Evolutionary conservation across 306 rosid species (phyloP).

Genomic region (Cucurbita maxima): DNA sequence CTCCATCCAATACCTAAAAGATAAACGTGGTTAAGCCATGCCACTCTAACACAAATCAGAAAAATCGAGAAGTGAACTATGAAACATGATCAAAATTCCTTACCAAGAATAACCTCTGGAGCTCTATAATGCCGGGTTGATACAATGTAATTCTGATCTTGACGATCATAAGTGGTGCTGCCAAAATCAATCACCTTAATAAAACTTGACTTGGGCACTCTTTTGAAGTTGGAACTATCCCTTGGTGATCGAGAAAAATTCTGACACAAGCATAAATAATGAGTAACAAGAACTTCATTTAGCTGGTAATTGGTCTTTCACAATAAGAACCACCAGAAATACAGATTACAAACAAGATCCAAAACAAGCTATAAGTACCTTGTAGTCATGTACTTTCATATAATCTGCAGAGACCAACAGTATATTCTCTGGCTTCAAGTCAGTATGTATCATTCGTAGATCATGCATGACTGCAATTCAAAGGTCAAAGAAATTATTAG

Average conservation of each 20-base stretch:
- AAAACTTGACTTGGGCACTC: constrained; percentile 79
- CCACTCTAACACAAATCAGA: background rate
- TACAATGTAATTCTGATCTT: constrained; percentile 75
- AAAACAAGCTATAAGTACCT: constrained; percentile 8
- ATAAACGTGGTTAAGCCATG: background rate
- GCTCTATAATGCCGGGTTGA: constrained; percentile 96
- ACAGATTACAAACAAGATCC: background rate
- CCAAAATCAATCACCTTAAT: constrained; percentile 98
- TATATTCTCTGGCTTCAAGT: constrained; percentile 87
- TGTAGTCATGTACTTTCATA: constrained; percentile 62
- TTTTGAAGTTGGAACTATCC: constrained; percentile 49
- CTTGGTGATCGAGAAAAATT: constrained; percentile 62
- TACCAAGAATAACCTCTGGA: constrained; percentile 95
- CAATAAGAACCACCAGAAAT: background rate
- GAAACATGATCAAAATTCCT: background rate
- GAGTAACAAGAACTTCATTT: background rate
- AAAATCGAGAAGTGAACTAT: background rate
- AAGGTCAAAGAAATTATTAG: background rate
- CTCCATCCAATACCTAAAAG: constrained; percentile 82
- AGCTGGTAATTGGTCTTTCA: background rate
- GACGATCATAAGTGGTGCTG: constrained; percentile 79
- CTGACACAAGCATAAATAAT: constrained; percentile 15
- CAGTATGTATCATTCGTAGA: constrained; percentile 67
- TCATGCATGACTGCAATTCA: constrained; percentile 76
- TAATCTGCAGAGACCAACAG: constrained; percentile 60